Percentiles rank a stretch among this genome's conserved stretches.
phyloP scores from a whole-genome alignment of 805 yeast species.

The Candida ascalaphidarum region DNA sequence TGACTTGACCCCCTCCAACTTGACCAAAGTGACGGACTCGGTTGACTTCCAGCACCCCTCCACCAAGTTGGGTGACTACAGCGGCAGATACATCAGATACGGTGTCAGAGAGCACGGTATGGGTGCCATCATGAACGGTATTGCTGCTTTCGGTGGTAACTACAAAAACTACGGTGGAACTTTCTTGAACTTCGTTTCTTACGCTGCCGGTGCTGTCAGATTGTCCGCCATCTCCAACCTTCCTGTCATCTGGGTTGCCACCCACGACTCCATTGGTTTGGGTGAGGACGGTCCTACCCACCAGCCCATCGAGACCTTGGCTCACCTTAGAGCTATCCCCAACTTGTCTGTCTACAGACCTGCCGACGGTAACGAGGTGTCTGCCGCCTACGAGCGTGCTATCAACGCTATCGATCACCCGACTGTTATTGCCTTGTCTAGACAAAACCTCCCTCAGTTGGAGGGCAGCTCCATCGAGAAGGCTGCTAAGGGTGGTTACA shows the following conservation, averaged over 20 bases:
- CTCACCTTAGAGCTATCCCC: constrained; percentile 80
- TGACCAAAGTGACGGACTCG: constrained; percentile 79
- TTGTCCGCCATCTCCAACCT: constrained; percentile 76
- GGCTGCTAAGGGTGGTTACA: constrained; percentile 94
- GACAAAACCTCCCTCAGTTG: constrained; percentile 89
- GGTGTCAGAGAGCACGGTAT: constrained; percentile 99
- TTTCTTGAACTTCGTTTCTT: constrained; percentile 84
- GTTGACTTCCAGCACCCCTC: constrained; percentile 88
- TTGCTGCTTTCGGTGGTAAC: constrained; percentile 82
- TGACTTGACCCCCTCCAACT: constrained; percentile 93
- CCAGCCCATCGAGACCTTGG: constrained; percentile 85
- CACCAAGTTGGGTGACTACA: constrained; percentile 72
- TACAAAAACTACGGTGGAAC: constrained; percentile 93
- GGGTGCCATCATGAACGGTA: constrained; percentile 98
- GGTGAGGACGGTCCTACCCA: constrained; percentile 95
- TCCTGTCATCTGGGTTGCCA: constrained; percentile 81
- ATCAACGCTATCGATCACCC: constrained; percentile 58
- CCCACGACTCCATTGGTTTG: constrained; percentile 84
- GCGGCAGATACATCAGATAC: constrained; percentile 91
- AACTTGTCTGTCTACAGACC: constrained; percentile 86
- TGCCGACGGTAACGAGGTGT: constrained; percentile 84
- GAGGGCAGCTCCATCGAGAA: constrained; percentile 87
- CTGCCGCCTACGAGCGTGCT: constrained; percentile 73
- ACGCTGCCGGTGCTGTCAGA: constrained; percentile 84
- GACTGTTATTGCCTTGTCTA: constrained; percentile 65